A percentile compares a stretch with the other conserved stretches of the same genome.
These are phyloP conservation scores for Secale cereale DNA, from an alignment of 176 grass and related monocot species.

Conservation along the genomic window DNA sequence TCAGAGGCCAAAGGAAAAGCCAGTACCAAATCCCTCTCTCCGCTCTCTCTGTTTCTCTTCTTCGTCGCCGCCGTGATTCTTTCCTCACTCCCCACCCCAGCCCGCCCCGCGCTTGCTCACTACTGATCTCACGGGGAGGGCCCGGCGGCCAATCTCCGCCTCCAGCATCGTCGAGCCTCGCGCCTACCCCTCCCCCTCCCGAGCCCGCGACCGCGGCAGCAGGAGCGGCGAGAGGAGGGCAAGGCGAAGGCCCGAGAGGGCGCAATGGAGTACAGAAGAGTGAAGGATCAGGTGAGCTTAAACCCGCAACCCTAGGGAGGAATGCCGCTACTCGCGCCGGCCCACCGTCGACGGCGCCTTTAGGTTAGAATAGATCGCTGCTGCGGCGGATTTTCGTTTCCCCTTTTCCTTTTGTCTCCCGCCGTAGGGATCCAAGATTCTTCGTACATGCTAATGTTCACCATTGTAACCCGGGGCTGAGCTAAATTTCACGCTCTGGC, in stretches of 20 bases:
- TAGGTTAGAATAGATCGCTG: conserved; percentile 13
- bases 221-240: background rate
- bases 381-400: background rate
- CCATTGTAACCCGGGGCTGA: background rate
- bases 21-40: background rate
- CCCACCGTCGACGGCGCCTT: background rate
- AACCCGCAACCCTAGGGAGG: background rate
- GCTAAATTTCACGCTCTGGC: background rate
- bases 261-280: conserved; percentile 57
- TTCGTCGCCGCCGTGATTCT: background rate
- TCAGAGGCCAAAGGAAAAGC: background rate
- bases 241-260: background rate
- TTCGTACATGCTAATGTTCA: background rate
- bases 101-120: background rate
- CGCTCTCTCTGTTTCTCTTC: background rate
- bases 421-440: background rate
- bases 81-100: background rate
- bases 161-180: background rate
- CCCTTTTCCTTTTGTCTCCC: background rate
- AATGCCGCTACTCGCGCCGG: background rate
- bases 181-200: background rate
- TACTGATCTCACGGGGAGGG: background rate
- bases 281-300: conserved; percentile 52
- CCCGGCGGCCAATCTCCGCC: background rate
- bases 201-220: background rate